These are phyloP conservation scores for Xylariaceae sp. DNA, from an alignment of 2,329 filamentous ascomycete genomes.

Conservation along the genomic window DNA sequence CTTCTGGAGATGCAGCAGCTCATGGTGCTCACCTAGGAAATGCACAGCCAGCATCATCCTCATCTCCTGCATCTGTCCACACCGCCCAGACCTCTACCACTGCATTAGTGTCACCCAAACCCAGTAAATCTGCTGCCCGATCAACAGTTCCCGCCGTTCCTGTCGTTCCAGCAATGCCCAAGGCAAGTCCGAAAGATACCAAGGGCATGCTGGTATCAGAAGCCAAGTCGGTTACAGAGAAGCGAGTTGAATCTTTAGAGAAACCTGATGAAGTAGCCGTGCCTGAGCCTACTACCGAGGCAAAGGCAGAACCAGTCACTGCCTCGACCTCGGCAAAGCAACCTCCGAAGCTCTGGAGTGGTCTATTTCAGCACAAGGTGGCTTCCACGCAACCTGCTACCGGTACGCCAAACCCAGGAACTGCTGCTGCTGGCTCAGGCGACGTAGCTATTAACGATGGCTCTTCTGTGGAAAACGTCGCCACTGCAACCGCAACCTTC, in stretches of 20 bases:
- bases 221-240: constrained; percentile 15
- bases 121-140: constrained; percentile 28
- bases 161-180: constrained; percentile 44
- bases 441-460: constrained; percentile 18
- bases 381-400: constrained; percentile 17
- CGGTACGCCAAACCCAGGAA: constrained; percentile 20
- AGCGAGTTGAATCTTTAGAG: constrained; percentile 9
- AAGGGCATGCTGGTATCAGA: constrained; percentile 19
- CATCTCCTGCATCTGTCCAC: constrained; percentile 30
- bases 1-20: constrained; percentile 5
- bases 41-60: constrained; percentile 29
- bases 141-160: constrained; percentile 38
- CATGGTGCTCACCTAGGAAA: constrained; percentile 2
- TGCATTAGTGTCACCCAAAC: constrained; percentile 22
- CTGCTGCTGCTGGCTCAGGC: constrained; percentile 16
- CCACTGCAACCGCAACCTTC: constrained; percentile 30
- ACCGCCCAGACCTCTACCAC: constrained; percentile 18
- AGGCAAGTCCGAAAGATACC: constrained; percentile 29
- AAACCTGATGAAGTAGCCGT: constrained; percentile 10
- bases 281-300: constrained; percentile 13
- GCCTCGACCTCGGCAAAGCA: constrained; percentile 28
- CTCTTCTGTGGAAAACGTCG: constrained; percentile 19
- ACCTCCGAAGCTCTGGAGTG: constrained; percentile 36
- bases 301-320: constrained; percentile 22
- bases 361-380: constrained; percentile 29